Percentiles rank a stretch among this genome's conserved stretches.
Evolutionary conservation across 2,329 filamentous ascomycete genomes (phyloP).

Genomic region (Sporothrix brunneoviolacea): DNA sequence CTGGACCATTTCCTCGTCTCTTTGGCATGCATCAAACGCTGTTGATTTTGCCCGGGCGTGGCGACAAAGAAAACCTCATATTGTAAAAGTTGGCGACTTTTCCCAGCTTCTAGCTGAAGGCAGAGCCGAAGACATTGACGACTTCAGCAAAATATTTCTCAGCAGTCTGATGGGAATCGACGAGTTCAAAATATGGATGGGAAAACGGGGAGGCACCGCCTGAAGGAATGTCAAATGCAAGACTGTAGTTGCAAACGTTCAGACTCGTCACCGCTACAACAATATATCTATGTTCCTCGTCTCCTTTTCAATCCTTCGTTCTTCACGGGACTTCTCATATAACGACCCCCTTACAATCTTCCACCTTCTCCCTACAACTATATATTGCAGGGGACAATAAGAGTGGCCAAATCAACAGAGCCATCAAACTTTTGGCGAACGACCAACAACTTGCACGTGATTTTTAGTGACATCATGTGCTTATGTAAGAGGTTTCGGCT

Average conservation of each 20-base stretch:
- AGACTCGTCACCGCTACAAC: no score
- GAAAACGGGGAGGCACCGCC: neutral
- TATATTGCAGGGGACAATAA: no score
- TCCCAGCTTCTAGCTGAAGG: conserved; percentile 14
- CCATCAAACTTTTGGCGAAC: no score
- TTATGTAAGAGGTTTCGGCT: conserved; percentile 2
- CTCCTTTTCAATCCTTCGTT: no score
- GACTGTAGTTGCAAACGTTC: no score
- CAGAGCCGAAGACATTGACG: conserved; percentile 18
- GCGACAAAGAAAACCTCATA: conserved; percentile 28
- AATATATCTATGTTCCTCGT: no score
- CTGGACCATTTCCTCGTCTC: conserved; percentile 33
- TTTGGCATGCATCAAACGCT: conserved; percentile 32
- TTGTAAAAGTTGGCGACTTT: conserved; percentile 25
- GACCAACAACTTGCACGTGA: no score
- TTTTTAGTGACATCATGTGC: conserved; percentile 1
- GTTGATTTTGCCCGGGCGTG: conserved; percentile 34
- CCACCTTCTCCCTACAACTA: no score
- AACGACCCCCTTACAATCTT: no score
- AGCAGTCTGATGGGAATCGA: conserved; percentile 20
- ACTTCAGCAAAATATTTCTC: conserved; percentile 21
- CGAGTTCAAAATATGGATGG: conserved; percentile 19
- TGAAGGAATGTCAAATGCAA: no score
- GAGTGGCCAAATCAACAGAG: no score
- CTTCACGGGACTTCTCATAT: no score